phyloP scores from a whole-genome alignment of 2,329 filamentous ascomycete genomes.

The Fusarium redolens region DNA sequence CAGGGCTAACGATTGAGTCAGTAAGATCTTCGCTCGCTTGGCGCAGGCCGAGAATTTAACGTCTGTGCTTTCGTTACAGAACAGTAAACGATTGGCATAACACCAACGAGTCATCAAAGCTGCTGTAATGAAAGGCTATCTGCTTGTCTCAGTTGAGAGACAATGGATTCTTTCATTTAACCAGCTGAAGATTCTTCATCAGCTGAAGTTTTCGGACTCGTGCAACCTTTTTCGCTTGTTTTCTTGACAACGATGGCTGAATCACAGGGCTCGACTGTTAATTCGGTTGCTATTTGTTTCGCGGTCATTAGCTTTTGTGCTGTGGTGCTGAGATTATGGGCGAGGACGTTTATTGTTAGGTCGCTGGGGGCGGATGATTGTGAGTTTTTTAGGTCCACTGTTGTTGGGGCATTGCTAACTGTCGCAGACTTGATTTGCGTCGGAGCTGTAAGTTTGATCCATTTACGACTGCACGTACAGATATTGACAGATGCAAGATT shows the following conservation, averaged over 20 bases:
- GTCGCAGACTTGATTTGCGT: conserved; percentile 27
- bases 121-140: neutral
- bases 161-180: conserved; percentile 21
- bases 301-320: conserved; percentile 29
- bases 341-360: conserved; percentile 24
- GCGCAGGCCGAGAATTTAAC: neutral
- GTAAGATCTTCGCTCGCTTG: neutral
- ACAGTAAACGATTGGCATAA: conserved; percentile 2
- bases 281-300: conserved; percentile 23
- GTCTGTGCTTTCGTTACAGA: conserved; percentile 15
- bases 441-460: neutral
- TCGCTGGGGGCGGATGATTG: conserved; percentile 30
- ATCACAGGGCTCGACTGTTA: conserved; percentile 20
- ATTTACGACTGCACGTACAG: accelerated
- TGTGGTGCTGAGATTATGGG: conserved; percentile 26
- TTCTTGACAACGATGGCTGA: conserved; percentile 2
- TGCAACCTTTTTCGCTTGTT: neutral
- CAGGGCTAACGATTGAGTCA: neutral
- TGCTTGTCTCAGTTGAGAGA: conserved; percentile 11
- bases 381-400: conserved; percentile 4
- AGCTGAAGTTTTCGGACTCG: neutral
- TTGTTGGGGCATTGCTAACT: neutral
- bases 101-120: neutral
- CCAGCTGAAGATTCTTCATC: neutral
- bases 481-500: neutral